Base-by-base conservation (phyloP, 2,329 filamentous ascomycete genomes). In the Pestalotiopsis sp. region DNA sequence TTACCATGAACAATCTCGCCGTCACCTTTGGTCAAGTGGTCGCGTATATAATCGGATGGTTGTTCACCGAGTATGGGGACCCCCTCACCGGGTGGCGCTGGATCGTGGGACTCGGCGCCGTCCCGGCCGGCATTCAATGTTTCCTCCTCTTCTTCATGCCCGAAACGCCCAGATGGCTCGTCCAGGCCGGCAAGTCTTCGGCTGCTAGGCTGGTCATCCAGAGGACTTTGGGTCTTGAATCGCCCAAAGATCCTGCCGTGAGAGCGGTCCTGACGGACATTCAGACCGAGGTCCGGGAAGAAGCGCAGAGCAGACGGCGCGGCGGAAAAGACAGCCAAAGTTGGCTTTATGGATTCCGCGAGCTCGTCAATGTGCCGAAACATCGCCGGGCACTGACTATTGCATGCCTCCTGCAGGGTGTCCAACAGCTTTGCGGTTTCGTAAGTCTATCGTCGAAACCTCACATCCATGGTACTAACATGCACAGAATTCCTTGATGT, bases 371-470 rank as follows among this genome's bases (percentile, higher is more conserved):
- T 17, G 87, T 88, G 72, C 86, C 82, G 75, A 90, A 87, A 68
- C 92, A 94, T 74, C 84, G 91, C 65, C 88, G 94, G 70, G 95
- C 95, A 0, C 80, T 98, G 76, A 87, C 87, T 0, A 96, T 98
- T 77, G 94, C 95, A 1, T 97, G 94, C 80, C 87, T 96, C 72
- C 85, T 98, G 2, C 95, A 98, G 76, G 93, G 90, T 0, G 83
- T 97, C 6, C 95, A 98, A 80, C 95, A 98, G 78, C 86, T 97
- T 1, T 96, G 93, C 75, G 94, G 93, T 1, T 96, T 96, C 70
- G 65, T 66, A 40, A 45, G 65, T 66, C 12, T 12, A 23, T 49
- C n/a, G 13, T 25, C 12, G 2, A 27, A n/a, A 2, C 23, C 40
- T 14, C 25, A 17, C 6, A 20, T 12, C 2, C 7, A n/a, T 49